Evolutionary conservation across 805 yeast genomes (phyloP).

Genomic region (Metschnikowia corniflorae): DNA sequence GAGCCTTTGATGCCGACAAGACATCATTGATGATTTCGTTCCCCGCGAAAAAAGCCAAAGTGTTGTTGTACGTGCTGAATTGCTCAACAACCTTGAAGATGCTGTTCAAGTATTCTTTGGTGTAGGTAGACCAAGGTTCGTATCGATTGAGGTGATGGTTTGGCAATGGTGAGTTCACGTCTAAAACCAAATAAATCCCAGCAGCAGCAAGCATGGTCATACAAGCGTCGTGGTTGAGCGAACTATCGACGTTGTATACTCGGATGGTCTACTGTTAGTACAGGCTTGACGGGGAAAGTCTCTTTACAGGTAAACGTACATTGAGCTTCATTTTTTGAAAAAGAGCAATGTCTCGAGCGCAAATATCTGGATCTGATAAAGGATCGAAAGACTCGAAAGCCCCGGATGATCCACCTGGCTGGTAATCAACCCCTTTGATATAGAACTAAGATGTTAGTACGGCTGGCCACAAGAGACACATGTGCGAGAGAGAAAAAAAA

Average conservation of each 20-base stretch:
- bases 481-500: neutral
- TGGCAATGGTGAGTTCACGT: conserved; percentile 82
- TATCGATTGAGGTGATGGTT: conserved; percentile 82
- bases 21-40: conserved; percentile 86
- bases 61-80: conserved; percentile 81
- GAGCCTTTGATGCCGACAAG: conserved; percentile 63
- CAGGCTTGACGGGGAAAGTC: conserved; percentile 1
- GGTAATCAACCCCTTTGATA: conserved; percentile 88
- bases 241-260: conserved; percentile 82
- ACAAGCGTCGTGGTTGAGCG: conserved; percentile 78
- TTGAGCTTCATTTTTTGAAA: conserved; percentile 85
- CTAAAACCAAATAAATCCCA: conserved; percentile 86
- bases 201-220: conserved; percentile 90
- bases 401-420: conserved; percentile 92
- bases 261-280: conserved; percentile 56
- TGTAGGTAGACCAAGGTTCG: conserved; percentile 92
- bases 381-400: conserved; percentile 62
- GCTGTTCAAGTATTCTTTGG: conserved; percentile 63
- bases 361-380: conserved; percentile 61
- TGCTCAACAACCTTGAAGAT: conserved; percentile 76
- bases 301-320: conserved; percentile 33
- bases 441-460: conserved; percentile 46
- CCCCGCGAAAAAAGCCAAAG: conserved; percentile 88
- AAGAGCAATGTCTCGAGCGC: conserved; percentile 78
- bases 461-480: no score